These are phyloP conservation scores for Xerocomus potaroensis DNA, from an alignment of 768 basidiomycete genomes.

Conservation along the genomic window DNA sequence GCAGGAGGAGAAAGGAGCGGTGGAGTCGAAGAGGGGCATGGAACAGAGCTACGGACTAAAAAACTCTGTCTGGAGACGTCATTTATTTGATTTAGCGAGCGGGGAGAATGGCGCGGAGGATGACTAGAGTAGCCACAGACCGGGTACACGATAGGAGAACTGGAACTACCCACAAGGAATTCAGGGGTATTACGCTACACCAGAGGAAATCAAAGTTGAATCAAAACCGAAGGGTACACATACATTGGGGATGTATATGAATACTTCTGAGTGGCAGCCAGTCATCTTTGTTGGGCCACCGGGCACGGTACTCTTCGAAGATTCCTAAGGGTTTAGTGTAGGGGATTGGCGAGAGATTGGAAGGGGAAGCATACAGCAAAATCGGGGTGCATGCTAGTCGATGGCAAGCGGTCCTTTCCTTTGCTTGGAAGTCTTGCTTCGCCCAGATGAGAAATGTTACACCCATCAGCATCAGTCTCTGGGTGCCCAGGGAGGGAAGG, in stretches of 20 bases:
- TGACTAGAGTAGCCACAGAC: constrained; percentile 28
- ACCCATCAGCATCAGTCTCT: background rate
- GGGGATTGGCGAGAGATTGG: background rate
- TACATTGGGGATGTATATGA: constrained; percentile 29
- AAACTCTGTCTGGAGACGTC: constrained; percentile 8
- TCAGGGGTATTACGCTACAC: constrained; percentile 24
- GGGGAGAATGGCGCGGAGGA: constrained; percentile 12
- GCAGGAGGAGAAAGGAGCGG: constrained; percentile 13
- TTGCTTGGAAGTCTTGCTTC: constrained; percentile 7
- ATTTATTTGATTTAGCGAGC: background rate
- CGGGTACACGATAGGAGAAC: constrained; percentile 29
- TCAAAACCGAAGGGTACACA: constrained; percentile 3
- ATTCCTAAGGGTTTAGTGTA: constrained; percentile 11
- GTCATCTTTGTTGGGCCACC: background rate
- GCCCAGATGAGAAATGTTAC: background rate
- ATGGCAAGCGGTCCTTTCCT: constrained; percentile 21
- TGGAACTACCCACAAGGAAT: constrained; percentile 30
- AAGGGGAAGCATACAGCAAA: constrained; percentile 12
- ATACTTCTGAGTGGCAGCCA: constrained; percentile 9
- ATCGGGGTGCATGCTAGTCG: background rate
- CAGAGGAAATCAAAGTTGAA: background rate
- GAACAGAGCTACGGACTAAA: constrained; percentile 17
- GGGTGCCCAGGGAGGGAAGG: background rate
- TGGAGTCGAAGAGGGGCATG: constrained; percentile 10
- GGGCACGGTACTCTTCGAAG: background rate